Evolutionary conservation across 345 rosid genomes (phyloP).

Genomic region (Kernera saxatilis): DNA sequence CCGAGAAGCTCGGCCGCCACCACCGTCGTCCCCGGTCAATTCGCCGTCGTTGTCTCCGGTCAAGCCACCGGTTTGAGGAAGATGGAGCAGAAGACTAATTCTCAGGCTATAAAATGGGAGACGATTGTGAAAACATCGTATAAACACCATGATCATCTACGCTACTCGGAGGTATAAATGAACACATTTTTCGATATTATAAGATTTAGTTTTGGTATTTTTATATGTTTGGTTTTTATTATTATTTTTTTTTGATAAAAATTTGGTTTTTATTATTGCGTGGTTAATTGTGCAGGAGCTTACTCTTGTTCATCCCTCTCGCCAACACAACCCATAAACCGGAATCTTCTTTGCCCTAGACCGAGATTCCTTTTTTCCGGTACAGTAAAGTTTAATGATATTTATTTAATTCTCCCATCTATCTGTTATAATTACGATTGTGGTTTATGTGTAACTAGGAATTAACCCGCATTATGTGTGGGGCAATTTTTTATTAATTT

Average conservation of each 20-base stretch:
- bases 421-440: neutral
- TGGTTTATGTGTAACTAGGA: too few species aligned
- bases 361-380: neutral
- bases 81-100: conserved; percentile 26
- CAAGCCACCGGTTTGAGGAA: conserved; percentile 26
- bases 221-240: neutral
- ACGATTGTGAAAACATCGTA: conserved; percentile 81
- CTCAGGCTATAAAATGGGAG: conserved; percentile 65
- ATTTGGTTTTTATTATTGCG: neutral
- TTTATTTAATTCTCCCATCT: neutral
- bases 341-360: neutral
- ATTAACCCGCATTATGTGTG: too few species aligned
- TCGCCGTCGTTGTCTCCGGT: conserved; percentile 9
- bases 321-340: conserved; percentile 16
- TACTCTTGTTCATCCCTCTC: conserved; percentile 12
- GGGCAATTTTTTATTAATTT: too few species aligned
- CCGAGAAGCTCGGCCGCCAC: conserved; percentile 39
- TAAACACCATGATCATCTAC: conserved; percentile 60
- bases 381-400: neutral
- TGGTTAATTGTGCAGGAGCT: conserved; percentile 15
- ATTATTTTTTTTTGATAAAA: neutral
- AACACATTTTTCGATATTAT: neutral
- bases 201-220: neutral
- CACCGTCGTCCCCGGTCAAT: conserved; percentile 13
- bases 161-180: conserved; percentile 67